Evolutionary conservation across 2,329 filamentous ascomycete species (phyloP), one percentile per base, ranked within the genome.

Genomic region (Zopfia rhizophila): DNA sequence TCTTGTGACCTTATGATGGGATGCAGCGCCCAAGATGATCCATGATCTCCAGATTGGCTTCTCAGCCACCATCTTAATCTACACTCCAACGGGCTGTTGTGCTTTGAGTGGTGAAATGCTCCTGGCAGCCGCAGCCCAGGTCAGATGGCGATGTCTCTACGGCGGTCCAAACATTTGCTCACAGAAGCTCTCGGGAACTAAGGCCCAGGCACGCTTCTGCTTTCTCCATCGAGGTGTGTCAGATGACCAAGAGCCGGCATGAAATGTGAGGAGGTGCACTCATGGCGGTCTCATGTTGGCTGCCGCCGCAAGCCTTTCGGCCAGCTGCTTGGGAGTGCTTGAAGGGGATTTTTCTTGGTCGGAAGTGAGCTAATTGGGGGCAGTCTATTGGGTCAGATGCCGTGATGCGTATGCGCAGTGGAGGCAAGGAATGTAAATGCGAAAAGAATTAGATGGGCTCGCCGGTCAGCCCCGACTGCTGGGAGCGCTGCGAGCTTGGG

Each of bases 41-140:
- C 32, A 53, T 57, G 48, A 57, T 59, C 40, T 64, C 56, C 59
- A 58, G 55, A 53, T 45, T 33, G 60, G 45, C 51, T 53, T 51
- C 57, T 56, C 65, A 63, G 67, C 68, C 66, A 69, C 68, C 63
- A 68, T 68, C 56, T 65, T 51, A 49, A 61, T 65, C 51, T 61
- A 48, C 50, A 31, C 55, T 60, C 48, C 63, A 70, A 70, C 63
- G 66, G 57, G 65, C 68, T 69, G 66, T 45, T 53, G 65, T 69
- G 63, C 60, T 32, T 53, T 45, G 56, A 48, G 53, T 48, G 44
- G 64, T 63, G 57, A 56, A 50, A 62, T 51, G 55, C 28, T 51
- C n/a, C 51, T 65, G 59, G 61, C 55, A 60, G n/a, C n/a, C n/a
- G n/a, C n/a, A n/a, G n/a, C n/a, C n/a, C n/a, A n/a, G n/a, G 33